phyloP scores from a whole-genome alignment of 352 stramenopile genomes.

The Pythium chondricola region DNA sequence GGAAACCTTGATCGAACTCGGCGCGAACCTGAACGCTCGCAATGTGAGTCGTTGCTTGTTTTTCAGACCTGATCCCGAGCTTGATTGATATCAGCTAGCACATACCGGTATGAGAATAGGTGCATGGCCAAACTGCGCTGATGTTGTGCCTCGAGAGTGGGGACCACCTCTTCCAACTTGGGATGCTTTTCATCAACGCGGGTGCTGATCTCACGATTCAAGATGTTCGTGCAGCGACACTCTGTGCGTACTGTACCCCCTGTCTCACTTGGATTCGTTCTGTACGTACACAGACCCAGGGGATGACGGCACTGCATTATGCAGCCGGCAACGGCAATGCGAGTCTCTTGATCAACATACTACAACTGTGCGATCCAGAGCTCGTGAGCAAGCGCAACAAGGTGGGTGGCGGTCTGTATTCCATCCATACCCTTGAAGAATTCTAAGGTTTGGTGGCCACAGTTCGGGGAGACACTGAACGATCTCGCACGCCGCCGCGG shows the following conservation, averaged over 20 bases:
- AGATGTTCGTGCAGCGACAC: conserved; percentile 32
- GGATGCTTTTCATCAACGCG: conserved; percentile 71
- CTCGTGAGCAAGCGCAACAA: conserved; percentile 55
- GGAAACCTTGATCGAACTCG: conserved; percentile 63
- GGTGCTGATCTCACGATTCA: conserved; percentile 46
- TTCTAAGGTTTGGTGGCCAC: too few species aligned
- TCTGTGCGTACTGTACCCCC: not conserved
- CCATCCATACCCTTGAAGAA: too few species aligned
- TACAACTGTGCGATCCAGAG: conserved; percentile 50
- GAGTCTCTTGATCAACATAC: conserved; percentile 62
- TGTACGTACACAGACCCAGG: conserved; percentile 38
- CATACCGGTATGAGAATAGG: conserved; percentile 17
- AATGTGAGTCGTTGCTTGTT: conserved; percentile 66
- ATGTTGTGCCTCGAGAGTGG: conserved; percentile 67
- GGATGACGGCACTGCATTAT: conserved; percentile 70
- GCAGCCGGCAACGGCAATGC: conserved; percentile 39
- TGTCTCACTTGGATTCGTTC: not conserved
- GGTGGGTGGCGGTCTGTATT: conserved; percentile 20
- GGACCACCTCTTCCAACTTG: conserved; percentile 52
- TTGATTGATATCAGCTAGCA: too few species aligned
- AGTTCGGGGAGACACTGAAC: conserved; percentile 42
- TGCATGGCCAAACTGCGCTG: conserved; percentile 67
- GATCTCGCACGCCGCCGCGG: conserved; percentile 41
- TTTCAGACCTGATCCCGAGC: too few species aligned
- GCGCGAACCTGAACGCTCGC: conserved; percentile 52